Conservation (phyloP, 495 filamentous ascomycete species). For the Penicillium nucicola region DNA sequence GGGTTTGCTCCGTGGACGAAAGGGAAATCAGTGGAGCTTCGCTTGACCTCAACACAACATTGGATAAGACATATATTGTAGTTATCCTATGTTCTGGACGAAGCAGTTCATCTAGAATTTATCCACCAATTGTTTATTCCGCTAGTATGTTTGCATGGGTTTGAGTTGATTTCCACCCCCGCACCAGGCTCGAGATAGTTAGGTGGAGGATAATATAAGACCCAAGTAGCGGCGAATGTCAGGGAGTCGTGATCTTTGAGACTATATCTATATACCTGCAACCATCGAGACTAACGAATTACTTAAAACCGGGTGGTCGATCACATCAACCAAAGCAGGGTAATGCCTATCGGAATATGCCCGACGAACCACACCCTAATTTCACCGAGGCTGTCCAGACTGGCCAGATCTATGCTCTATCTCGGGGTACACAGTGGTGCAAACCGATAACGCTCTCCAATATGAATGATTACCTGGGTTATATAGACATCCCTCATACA, state of each 20-base stretch:
- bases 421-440: background rate
- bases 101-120: background rate
- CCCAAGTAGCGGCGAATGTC: too few species aligned
- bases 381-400: background rate
- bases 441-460: too few species aligned
- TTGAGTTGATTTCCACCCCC: too few species aligned
- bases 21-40: slow-evolving; percentile 15
- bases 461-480: background rate
- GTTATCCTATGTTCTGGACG: background rate
- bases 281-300: too few species aligned
- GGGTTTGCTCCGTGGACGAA: slow-evolving; percentile 16
- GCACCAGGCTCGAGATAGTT: too few species aligned
- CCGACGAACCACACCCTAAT: background rate
- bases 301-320: too few species aligned
- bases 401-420: background rate
- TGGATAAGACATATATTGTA: too few species aligned
- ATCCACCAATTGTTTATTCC: slow-evolving; percentile 13
- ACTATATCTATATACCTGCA: too few species aligned
- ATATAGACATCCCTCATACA: background rate
- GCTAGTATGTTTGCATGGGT: background rate
- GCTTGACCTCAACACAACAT: background rate
- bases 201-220: too few species aligned
- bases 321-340: too few species aligned
- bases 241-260: too few species aligned
- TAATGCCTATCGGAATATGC: too few species aligned